Conservation (phyloP, 2,329 filamentous ascomycete genomes). For the Alternaria sp. region DNA sequence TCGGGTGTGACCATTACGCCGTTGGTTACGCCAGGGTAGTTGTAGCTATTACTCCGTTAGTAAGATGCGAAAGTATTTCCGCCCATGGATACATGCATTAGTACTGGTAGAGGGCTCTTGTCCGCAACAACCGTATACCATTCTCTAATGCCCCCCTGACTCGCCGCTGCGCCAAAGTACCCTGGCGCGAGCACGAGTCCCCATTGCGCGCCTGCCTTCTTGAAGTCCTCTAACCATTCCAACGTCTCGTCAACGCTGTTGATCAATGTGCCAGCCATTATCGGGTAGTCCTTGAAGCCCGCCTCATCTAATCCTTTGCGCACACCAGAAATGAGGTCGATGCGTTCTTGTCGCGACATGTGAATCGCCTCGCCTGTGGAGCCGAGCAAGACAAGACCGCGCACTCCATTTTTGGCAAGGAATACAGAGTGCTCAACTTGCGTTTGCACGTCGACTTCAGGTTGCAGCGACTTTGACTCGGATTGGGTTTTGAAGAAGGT, state of each 20-base stretch:
- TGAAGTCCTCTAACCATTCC: slow-evolving; percentile 64
- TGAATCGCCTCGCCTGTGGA: slow-evolving; percentile 72
- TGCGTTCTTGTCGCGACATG: slow-evolving; percentile 66
- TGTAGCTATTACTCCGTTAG: slow-evolving; percentile 58
- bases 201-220: slow-evolving; percentile 67
- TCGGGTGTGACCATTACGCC: slow-evolving; percentile 67
- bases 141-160: slow-evolving; percentile 66
- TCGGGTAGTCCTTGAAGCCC: slow-evolving; percentile 66
- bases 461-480: slow-evolving; percentile 56
- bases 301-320: slow-evolving; percentile 64
- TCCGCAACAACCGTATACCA: slow-evolving; percentile 72
- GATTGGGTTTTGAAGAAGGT: slow-evolving; percentile 68
- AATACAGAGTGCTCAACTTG: slow-evolving; percentile 68
- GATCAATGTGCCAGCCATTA: slow-evolving; percentile 70
- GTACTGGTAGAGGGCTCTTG: slow-evolving; percentile 65
- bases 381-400: slow-evolving; percentile 69
- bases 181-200: slow-evolving; percentile 71
- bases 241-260: slow-evolving; percentile 70
- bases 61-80: neutral
- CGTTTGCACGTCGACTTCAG: slow-evolving; percentile 66
- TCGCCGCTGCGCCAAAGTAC: slow-evolving; percentile 69
- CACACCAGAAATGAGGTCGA: slow-evolving; percentile 63
- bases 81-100: slow-evolving; percentile 60
- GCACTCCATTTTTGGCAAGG: slow-evolving; percentile 68
- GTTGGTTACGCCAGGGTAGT: slow-evolving; percentile 74